Base-by-base conservation (phyloP, 257 asterid genomes). In the Salvia rosmarinus region DNA sequence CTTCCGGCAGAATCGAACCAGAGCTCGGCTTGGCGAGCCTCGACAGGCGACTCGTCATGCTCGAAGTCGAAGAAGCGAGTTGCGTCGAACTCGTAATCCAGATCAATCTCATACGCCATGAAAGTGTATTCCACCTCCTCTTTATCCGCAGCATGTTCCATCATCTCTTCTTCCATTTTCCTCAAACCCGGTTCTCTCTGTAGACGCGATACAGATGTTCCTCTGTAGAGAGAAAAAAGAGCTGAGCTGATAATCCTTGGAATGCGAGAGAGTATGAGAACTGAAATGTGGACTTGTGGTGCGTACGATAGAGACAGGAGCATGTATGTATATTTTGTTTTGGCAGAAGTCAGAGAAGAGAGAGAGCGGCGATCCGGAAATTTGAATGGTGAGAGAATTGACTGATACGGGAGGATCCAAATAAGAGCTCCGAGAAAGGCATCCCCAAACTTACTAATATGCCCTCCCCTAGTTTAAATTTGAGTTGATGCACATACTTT, bases 21-120 rank as follows among this genome's bases (percentile, higher is more conserved):
- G 77, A 65, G 70, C 71, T 95, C 95, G 23, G 96, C 96, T 39
- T 17, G 75, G 70, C 72, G 82, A 57, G 87, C 86, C 79, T 87
- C 90, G 7, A 75, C 70, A 4, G 80, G 67, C 42, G 97, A 76
- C 88, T 91, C 97, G 10, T 75, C 82, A 54, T 77, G 81, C 64
- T 76, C 62, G 72, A 95, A 95, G 70, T 91, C 94, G 68, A 89
- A 95, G 82, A 77, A 91, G 28, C 90, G 86, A 40, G 83, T 88
- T 2, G 99, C 98, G 74, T 95, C 98, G 70, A 84, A 95, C 84
- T 95, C 99, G 70, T 95, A 95, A 73, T 95, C 96, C 17, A 91
- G 82, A 74, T 95, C 99, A 84, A 95, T 80, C 79, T 95, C 97
- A 62, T 82, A 79, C 35, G 76, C 98, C 73, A 89, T 87, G 81